Base-by-base conservation (phyloP, 2,329 filamentous ascomycete species). In the Exophiala phaeomuriformis region DNA sequence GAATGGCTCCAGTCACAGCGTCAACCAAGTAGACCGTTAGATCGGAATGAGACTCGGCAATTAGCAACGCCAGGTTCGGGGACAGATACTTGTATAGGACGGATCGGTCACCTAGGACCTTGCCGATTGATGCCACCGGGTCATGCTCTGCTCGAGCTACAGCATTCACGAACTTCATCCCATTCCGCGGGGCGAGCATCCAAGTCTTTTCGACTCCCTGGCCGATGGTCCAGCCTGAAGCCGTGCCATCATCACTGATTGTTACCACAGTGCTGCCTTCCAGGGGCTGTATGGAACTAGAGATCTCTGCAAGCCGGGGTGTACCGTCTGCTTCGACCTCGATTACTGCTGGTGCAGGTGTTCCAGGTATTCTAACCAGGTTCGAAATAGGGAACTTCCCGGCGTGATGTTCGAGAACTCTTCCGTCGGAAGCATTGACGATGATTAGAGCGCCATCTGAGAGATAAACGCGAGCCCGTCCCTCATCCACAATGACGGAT, bases 71-170 rank as follows among this genome's bases (percentile, higher is more conserved):
- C 4, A 88, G 79, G 70, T 95, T 96, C 0, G 88, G 83, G 72
- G 94, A 95, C 39, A 98, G 74, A 67, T 97, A 97, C 72, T 98
- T 98, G 81, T 98, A 98, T 59, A 91, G 80, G 45, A 98, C 93
- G n/a, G 84, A 84, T 41, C 93, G 82, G 65, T 98, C 86, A 29
- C 90, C 90, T 27, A 98, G 80, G 1, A 97, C 93, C 55, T 88
- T 89, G 6, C 93, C 93, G 63, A 98, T 95, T 0, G 93, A 97
- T 2, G 93, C 91, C 45, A 97, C 84, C 0, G 89, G 89, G 63
- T 98, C 90, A 60, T 91, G 85, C 2, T 79, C 66, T 6, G 88
- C 83, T 45, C 84, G 80, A 12, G 83, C 77, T 2, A 83, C 84
- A 37, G 93, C 76, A 42, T 78, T 74, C 4, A 84, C 74, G 50